phyloP scores from a whole-genome alignment of 805 yeast species.

The Wickerhamomyces tratensis region DNA sequence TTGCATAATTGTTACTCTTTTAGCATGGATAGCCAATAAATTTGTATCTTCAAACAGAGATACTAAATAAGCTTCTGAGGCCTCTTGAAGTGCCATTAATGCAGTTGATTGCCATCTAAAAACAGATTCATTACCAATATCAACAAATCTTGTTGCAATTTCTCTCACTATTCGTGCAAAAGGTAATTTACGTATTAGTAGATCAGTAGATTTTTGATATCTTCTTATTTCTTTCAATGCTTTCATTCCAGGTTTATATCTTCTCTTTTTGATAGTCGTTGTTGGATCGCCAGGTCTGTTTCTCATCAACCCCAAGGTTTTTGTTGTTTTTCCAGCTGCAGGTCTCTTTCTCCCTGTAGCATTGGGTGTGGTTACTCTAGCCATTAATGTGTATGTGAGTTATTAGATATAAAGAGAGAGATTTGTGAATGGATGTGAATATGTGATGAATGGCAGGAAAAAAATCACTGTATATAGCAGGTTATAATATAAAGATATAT shows the following conservation, averaged over 20 bases:
- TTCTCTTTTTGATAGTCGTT: constrained; percentile 15
- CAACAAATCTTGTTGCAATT: constrained; percentile 46
- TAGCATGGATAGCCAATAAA: constrained; percentile 69
- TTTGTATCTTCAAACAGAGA: constrained; percentile 72
- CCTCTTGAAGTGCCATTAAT: constrained; percentile 69
- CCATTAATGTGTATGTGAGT: constrained; percentile 2
- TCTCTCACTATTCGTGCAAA: constrained; percentile 72
- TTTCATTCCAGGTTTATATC: constrained; percentile 53
- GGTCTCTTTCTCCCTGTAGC: constrained; percentile 10
- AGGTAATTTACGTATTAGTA: constrained; percentile 62
- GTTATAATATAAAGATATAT: too few species aligned
- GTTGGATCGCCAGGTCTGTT: constrained; percentile 50
- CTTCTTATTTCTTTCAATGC: constrained; percentile 62
- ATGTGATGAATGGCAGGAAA: too few species aligned
- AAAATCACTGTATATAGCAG: too few species aligned
- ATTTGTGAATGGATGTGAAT: too few species aligned
- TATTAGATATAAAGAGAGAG: background rate
- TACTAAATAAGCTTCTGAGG: constrained; percentile 68
- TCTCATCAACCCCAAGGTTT: constrained; percentile 27
- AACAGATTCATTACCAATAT: constrained; percentile 42
- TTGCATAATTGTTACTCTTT: constrained; percentile 78
- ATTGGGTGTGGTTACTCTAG: constrained; percentile 4
- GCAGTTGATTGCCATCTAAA: constrained; percentile 77
- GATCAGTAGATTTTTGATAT: constrained; percentile 59
- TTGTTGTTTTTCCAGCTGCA: constrained; percentile 6